Percentiles rank a stretch among this genome's conserved stretches.
Evolutionary conservation across 179 eudicot genomes (phyloP).

Genomic region (Carnegiea gigantea): DNA sequence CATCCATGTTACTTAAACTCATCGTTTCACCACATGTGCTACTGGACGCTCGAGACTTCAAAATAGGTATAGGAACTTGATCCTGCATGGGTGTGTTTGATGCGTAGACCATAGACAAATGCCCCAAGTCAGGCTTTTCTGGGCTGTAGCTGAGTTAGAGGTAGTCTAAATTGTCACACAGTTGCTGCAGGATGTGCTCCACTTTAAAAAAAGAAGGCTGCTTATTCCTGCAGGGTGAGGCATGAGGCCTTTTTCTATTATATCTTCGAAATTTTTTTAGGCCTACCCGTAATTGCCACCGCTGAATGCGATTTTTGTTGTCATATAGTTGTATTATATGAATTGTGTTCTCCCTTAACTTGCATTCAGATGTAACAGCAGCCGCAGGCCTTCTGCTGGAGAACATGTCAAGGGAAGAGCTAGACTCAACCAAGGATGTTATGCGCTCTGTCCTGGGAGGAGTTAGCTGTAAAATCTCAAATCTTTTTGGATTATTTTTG

Average conservation of each 20-base stretch:
- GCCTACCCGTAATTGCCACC: background rate
- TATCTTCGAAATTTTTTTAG: background rate
- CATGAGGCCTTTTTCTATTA: background rate
- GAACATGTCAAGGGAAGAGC: conserved; percentile 85
- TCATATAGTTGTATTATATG: conserved; percentile 3
- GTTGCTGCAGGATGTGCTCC: background rate
- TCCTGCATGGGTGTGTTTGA: background rate
- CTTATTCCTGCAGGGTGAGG: background rate
- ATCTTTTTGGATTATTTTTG: background rate
- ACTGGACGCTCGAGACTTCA: background rate
- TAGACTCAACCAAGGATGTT: conserved; percentile 71
- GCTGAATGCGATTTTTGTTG: background rate
- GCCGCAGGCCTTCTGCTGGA: conserved; percentile 85
- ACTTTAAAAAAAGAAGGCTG: background rate
- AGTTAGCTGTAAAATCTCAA: conserved; percentile 71
- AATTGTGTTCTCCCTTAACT: conserved; percentile 30
- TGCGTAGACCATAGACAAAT: background rate
- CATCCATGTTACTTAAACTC: background rate
- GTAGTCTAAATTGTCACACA: too few relatives aligned
- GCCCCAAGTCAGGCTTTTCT: background rate
- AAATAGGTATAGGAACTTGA: background rate
- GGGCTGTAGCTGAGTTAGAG: background rate
- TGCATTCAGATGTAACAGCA: conserved; percentile 74
- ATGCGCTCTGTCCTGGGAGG: conserved; percentile 89
- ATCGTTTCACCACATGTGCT: background rate